phyloP scores from a whole-genome alignment of 306 rosid genomes.

The Pachyrhizus erosus region DNA sequence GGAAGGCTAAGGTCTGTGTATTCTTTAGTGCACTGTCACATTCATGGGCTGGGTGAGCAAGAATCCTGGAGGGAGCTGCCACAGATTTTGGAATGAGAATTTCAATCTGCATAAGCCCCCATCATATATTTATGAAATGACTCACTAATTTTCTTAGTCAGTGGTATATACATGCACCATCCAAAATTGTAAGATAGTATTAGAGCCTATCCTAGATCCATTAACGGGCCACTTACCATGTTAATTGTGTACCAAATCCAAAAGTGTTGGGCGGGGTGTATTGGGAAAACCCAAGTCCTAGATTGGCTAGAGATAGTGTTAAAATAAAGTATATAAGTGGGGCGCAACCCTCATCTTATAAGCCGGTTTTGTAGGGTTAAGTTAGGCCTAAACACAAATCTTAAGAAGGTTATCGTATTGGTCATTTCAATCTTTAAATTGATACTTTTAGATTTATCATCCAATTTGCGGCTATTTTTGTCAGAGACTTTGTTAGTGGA shows the following conservation, averaged over 20 bases:
- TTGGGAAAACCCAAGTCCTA: too few relatives aligned
- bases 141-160: constrained; percentile 9
- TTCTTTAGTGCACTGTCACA: constrained; percentile 35
- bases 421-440: constrained; percentile 17
- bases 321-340: too few relatives aligned
- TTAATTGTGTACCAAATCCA: too few relatives aligned
- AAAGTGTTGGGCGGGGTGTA: too few relatives aligned
- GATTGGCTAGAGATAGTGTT: too few relatives aligned
- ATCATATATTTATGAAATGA: neutral
- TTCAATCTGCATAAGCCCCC: constrained; percentile 30
- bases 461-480: neutral
- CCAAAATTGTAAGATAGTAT: too few relatives aligned
- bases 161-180: neutral
- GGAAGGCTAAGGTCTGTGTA: constrained; percentile 78
- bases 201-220: too few relatives aligned
- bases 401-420: neutral
- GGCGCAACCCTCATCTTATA: too few relatives aligned
- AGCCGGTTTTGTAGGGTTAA: too few relatives aligned
- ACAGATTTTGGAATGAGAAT: constrained; percentile 30
- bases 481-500: neutral
- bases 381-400: too few relatives aligned
- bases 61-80: constrained; percentile 38
- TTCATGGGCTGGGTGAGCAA: constrained; percentile 30
- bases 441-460: constrained; percentile 14
- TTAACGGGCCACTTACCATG: too few relatives aligned